Percentiles rank a stretch among this genome's conserved stretches.
Evolutionary conservation across 2,329 filamentous ascomycete species (phyloP).

Genomic region (Scedosporium dehoogii): DNA sequence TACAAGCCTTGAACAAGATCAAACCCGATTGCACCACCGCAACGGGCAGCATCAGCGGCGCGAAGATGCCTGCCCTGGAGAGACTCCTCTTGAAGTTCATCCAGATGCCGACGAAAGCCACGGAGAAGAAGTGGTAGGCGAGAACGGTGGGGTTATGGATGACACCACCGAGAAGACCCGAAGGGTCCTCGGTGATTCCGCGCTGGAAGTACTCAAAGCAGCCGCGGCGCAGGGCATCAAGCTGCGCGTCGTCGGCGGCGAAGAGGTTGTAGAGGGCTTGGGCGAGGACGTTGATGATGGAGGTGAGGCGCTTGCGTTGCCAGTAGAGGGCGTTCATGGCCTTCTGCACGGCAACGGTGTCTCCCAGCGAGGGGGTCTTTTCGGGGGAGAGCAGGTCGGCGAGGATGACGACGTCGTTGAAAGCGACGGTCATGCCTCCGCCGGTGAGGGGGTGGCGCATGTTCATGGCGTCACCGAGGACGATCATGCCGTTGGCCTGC

Average conservation of each 20-base stretch:
- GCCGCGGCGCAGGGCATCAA: conserved; percentile 73
- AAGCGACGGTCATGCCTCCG: conserved; percentile 94
- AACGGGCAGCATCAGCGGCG: conserved; percentile 52
- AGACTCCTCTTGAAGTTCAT: conserved; percentile 32
- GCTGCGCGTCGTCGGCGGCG: conserved; percentile 68
- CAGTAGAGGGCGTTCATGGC: conserved; percentile 77
- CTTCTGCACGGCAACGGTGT: conserved; percentile 53
- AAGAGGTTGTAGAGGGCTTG: conserved; percentile 89
- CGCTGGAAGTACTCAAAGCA: conserved; percentile 90
- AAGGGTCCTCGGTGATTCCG: conserved; percentile 66
- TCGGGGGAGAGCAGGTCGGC: conserved; percentile 62
- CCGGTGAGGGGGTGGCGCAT: conserved; percentile 99
- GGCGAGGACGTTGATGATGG: conserved; percentile 95
- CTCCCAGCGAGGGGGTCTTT: conserved; percentile 56
- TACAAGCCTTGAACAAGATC: conserved; percentile 70
- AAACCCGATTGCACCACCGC: conserved; percentile 54
- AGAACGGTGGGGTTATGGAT: conserved; percentile 68
- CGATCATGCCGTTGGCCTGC: conserved; percentile 50
- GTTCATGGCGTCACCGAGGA: conserved; percentile 93
- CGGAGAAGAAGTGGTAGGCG: conserved; percentile 88
- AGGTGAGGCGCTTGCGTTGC: conserved; percentile 69
- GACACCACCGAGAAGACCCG: conserved; percentile 72
- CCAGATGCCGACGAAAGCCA: conserved; percentile 84
- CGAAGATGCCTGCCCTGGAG: conserved; percentile 30
- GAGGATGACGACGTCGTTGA: conserved; percentile 82